These are phyloP conservation scores for Pichia sp. DNA, from an alignment of 1,139 yeast species.

Conservation along the genomic window DNA sequence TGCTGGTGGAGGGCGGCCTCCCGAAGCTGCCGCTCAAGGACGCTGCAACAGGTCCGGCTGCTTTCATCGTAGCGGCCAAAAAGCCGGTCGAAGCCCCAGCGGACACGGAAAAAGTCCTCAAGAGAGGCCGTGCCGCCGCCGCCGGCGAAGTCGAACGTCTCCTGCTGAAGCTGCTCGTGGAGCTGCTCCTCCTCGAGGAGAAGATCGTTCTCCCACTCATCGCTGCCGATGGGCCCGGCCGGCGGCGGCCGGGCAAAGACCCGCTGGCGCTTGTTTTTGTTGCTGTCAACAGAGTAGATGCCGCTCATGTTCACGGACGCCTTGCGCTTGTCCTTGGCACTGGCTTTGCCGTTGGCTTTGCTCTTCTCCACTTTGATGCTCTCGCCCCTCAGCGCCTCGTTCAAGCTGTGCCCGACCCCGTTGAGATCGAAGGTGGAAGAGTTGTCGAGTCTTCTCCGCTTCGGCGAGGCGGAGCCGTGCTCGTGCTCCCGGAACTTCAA, in stretches of 20 bases:
- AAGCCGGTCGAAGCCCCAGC: background rate
- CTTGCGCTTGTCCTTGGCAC: constrained; percentile 4
- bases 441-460: constrained; percentile 3
- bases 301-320: constrained; percentile 1
- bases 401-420: background rate
- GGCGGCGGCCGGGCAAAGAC: background rate
- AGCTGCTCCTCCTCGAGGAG: background rate
- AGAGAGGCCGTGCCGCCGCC: background rate
- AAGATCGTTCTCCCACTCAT: background rate
- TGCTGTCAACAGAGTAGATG: background rate
- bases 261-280: background rate
- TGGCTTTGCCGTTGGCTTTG: background rate
- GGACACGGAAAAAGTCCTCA: background rate
- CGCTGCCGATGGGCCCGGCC: background rate
- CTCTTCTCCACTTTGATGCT: background rate
- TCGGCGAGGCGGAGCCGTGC: background rate
- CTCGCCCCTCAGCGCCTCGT: background rate
- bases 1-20: background rate
- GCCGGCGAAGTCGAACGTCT: background rate
- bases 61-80: background rate
- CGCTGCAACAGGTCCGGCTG: background rate
- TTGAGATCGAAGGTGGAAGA: background rate
- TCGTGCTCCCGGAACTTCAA: background rate
- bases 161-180: background rate
- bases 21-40: background rate